A percentile compares a stretch with the other conserved stretches of the same genome.
Evolutionary conservation across 2,329 filamentous ascomycete genomes (phyloP).

Genomic region (Cordyceps sp.): DNA sequence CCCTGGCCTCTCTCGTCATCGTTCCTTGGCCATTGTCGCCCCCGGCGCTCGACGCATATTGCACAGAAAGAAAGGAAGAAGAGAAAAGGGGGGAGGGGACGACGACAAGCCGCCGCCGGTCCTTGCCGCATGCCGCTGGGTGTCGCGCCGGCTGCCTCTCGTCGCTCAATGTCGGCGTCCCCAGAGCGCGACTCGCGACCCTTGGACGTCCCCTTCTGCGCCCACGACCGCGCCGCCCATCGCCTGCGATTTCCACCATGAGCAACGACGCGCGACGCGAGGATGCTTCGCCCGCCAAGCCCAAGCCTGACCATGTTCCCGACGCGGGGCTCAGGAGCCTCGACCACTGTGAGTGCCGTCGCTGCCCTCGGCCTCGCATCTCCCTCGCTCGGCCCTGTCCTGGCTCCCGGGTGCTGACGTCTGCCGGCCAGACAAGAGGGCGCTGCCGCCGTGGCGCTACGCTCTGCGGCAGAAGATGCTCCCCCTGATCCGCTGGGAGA

Average conservation of each 20-base stretch:
- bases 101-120: too few relatives aligned
- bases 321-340: conserved; percentile 70
- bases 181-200: conserved; percentile 3
- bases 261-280: conserved; percentile 16
- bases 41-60: too few relatives aligned
- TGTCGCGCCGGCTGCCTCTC: too few relatives aligned
- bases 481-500: conserved; percentile 85
- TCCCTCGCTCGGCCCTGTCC: conserved; percentile 2
- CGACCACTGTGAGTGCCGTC: conserved; percentile 49
- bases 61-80: too few relatives aligned
- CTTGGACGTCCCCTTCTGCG: conserved; percentile 3
- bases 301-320: conserved; percentile 12
- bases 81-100: too few relatives aligned
- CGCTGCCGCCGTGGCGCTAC: conserved; percentile 81
- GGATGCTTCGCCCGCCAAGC: conserved; percentile 2
- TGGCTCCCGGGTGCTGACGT: too few relatives aligned
- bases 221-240: conserved; percentile 2
- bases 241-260: conserved; percentile 7
- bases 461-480: conserved; percentile 63
- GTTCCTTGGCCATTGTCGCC: too few relatives aligned
- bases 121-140: too few relatives aligned
- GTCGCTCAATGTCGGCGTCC: conserved; percentile 6
- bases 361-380: too few relatives aligned
- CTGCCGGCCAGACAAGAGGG: conserved; percentile 49
- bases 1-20: too few relatives aligned